Percentiles rank a stretch among this genome's conserved stretches.
Evolutionary conservation across 768 basidiomycete species (phyloP).

Genomic region (Suillus sp.): DNA sequence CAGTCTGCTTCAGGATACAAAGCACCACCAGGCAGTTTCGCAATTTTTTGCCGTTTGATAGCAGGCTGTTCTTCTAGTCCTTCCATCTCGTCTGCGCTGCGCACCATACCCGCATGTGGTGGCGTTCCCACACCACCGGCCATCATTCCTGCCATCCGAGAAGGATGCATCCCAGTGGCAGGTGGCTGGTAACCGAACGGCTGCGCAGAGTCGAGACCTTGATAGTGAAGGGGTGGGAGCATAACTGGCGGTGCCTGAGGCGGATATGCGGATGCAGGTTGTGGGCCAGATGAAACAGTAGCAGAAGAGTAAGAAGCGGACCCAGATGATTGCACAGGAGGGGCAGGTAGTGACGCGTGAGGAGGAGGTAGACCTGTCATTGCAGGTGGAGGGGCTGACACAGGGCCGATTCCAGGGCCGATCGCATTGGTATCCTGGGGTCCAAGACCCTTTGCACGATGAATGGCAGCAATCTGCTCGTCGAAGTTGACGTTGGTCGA

Average conservation of each 20-base stretch:
- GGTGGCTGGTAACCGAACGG: constrained; percentile 81
- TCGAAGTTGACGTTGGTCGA: constrained; percentile 93
- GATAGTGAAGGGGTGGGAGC: constrained; percentile 85
- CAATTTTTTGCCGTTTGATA: constrained; percentile 85
- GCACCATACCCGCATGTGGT: constrained; percentile 69
- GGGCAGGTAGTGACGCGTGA: constrained; percentile 73
- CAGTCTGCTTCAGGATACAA: constrained; percentile 88
- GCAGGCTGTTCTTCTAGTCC: constrained; percentile 71
- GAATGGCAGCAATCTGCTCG: constrained; percentile 97
- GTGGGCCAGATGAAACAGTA: constrained; percentile 88
- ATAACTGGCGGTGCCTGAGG: constrained; percentile 66
- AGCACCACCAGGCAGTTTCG: constrained; percentile 82
- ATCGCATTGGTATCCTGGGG: constrained; percentile 80
- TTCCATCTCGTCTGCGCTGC: constrained; percentile 83
- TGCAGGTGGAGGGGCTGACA: constrained; percentile 64
- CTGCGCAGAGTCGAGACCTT: constrained; percentile 73
- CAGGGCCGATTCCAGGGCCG: constrained; percentile 86
- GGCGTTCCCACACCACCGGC: constrained; percentile 44
- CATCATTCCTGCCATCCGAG: constrained; percentile 62
- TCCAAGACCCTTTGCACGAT: constrained; percentile 88
- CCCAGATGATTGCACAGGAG: constrained; percentile 52
- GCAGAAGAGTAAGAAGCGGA: constrained; percentile 69
- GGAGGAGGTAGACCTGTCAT: constrained; percentile 67
- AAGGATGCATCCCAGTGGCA: constrained; percentile 66
- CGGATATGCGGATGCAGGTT: constrained; percentile 76